Evolutionary conservation across 2,329 filamentous ascomycete species (phyloP), one percentile per base, ranked within the genome.

Genomic region (Aureobasidium uvarum): DNA sequence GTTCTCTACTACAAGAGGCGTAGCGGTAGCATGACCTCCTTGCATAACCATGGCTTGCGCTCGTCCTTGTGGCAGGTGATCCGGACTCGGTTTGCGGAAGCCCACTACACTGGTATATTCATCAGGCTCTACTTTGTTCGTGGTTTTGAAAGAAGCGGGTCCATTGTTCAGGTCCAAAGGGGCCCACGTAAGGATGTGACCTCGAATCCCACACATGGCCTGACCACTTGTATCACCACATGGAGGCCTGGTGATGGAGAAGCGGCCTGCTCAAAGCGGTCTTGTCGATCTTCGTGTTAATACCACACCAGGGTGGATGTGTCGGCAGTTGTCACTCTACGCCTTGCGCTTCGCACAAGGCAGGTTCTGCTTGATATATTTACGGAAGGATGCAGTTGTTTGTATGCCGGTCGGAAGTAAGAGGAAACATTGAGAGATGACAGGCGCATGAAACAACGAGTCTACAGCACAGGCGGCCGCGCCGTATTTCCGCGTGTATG

Each of bases 201-300:
- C 28, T 46, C 43, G 43, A 13, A 60, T 46, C 41, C 11, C 18
- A 41, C 43, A 48, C 28, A 18, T 60, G 56, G 41, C 56, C 43
- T 60, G 56, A 46, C 43, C 41, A 48, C 33, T 38, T 38, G 56
- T 60, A 41, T 60, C 56, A 48, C 56, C n/a, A 48, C 31, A 60
- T 18, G 23, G 43, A 38, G 23, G 5, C 43, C 28, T 38, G 28
- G 28, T 48, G 56, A 60, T 60, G 31, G 39, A 33, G 20, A 45
- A 45, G 55, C 25, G 55, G 28, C 28, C 31, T 43, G 25, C 39
- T 45, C 23, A 11, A 58, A 58, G 54, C 54, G 31, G 20, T 31
- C 14, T 25, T 31, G 54, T 43, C 39, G 54, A 58, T 58, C 54
- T 18, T 20, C 31, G 11, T 45, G 38, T 45, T 33, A 39, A 14